Base-by-base conservation (phyloP, 176 grass and related monocot species). In the Oryza coarctata region DNA sequence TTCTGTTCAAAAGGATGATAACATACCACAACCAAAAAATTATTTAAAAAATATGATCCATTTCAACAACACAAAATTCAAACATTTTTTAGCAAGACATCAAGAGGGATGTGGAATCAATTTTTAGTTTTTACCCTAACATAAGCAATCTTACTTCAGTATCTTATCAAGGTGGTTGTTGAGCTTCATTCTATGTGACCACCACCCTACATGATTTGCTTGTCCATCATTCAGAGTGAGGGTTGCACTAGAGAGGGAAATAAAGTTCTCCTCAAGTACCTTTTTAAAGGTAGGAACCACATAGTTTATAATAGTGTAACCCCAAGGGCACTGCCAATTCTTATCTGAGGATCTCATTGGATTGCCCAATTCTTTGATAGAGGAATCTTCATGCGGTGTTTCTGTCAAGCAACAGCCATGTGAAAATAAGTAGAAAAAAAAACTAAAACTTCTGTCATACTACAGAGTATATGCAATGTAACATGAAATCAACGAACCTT, bases 251-350 rank as follows among this genome's bases (percentile, higher is more conserved):
- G 87, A 89, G 39, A 94, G 84, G 28, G 92, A 94, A 58, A 86
- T 11, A 77, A 89, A 86, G 84, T 98, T 94, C 64, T 88, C 88
- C 87, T 90, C 84, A 43, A 95, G 80, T 47, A 94, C 70, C 30
- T 44, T 85, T 83, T 23, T 98, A 35, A 93, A 98, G 67, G 87
- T 87, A 73, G 95, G 95, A 49, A 73, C 88, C 35, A 98, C 87
- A 71, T 73, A 25, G 11, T 98, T 90, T 61, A 79, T 20, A 80
- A 95, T 80, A 91, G 50, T 84, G 60, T 70, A 90, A 41, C 73
- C 89, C 95, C 95, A 94, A 43, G 92, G 95, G 79, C 95, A 94
- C 60, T 67, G 70, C 95, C 90, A 95, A 5, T 85, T 88, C 72
- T 87, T 98, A 76, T 86, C 50, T 50, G 47, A 63, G 36, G 45